Evolutionary conservation across 2,329 filamentous ascomycete species (phyloP), one percentile per base, ranked within the genome.

Genomic region (Ustulina deusta): DNA sequence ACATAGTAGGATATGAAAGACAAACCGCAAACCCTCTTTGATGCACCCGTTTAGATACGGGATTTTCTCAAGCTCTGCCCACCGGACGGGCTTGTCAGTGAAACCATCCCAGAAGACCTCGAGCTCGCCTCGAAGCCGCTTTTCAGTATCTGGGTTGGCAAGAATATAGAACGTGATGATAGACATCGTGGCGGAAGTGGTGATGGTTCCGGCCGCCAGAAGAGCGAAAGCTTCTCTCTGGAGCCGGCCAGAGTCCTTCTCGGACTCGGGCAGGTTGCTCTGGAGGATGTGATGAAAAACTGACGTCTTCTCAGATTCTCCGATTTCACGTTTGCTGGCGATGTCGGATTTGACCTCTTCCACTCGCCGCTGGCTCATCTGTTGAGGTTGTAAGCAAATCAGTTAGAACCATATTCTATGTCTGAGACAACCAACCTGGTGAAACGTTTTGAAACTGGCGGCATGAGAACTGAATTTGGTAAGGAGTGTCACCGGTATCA

Each of bases 161-260:
- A 74, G 55, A 7, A 74, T 61, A 20, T 74, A 55, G 25, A 67
- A 72, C 20, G 38, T 38, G 1, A 66, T 52, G 9, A 61, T 65
- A 36, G 48, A 49, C 6, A 75, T 29, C 1, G 70, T 73, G 5
- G 65, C 67, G 0, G 74, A 75, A 1, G 74, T 76, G 1, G 73
- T 79, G 22, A 75, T 73, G 3, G 74, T 75, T 1, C 78, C 78
- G 1, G 67, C 74, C 0, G 68, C 68, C 4, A 75, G 46, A 1
- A 77, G 13, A 0, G 75, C 60, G 42, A 71, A 63, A 2, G 73
- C 69, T 55, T 78, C 76, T 6, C 51, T 64, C 5, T 56, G 44
- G 0, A 78, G 57, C 0, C 75, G 66, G 13, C 71, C 54, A 4
- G 55, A 42, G 0, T 71, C 66, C 20, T 58, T 56, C 20, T 78